Percentiles rank a stretch among this genome's conserved stretches.
These are phyloP conservation scores for Tephrocybe sp. DNA, from an alignment of 768 basidiomycete genomes.

Conservation along the genomic window DNA sequence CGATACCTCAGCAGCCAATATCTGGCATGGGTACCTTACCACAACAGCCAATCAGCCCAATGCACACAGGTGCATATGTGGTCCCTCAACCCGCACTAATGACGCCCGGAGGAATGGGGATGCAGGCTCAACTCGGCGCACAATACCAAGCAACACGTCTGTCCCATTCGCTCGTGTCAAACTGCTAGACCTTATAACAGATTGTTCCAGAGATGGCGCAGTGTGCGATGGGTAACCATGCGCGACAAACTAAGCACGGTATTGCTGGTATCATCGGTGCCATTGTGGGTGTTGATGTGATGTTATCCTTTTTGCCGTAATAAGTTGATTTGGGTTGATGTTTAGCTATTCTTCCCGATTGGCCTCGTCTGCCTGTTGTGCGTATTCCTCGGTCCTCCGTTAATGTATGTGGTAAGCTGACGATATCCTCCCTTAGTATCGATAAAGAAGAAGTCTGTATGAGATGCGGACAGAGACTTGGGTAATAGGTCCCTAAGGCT, in stretches of 20 bases:
- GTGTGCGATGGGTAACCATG: conserved; percentile 21
- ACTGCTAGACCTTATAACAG: background rate
- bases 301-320: background rate
- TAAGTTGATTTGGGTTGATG: background rate
- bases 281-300: conserved; percentile 16
- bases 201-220: conserved; percentile 17
- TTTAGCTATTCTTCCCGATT: conserved; percentile 22
- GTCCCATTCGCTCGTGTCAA: background rate
- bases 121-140: conserved; percentile 10
- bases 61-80: background rate
- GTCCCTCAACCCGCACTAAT: background rate
- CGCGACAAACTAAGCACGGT: conserved; percentile 20
- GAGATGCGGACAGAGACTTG: conserved; percentile 10
- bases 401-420: background rate
- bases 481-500: background rate
- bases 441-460: conserved; percentile 10
- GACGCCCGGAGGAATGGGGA: background rate
- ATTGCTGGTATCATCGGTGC: conserved; percentile 23
- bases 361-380: conserved; percentile 22
- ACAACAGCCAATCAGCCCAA: background rate
- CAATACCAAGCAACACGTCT: conserved; percentile 13
- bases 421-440: background rate
- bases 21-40: background rate
- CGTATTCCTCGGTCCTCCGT: background rate
- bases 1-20: background rate